phyloP scores from a whole-genome alignment of 805 yeast species.

The Suhomyces prunicola region DNA sequence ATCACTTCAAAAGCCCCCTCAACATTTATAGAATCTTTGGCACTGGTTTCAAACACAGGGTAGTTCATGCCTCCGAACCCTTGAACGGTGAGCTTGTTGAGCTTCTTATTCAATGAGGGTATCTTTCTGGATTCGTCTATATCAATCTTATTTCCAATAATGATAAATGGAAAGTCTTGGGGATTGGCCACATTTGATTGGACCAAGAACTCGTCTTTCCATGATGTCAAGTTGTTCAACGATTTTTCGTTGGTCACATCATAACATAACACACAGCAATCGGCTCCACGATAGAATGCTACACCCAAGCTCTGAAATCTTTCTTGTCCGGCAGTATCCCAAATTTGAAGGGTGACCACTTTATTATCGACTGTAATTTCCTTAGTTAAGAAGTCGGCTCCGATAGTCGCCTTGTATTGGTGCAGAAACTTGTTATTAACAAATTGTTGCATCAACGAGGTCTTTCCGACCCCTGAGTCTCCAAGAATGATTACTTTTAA shows the following conservation, averaged over 20 bases:
- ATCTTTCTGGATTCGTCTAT: conserved; percentile 87
- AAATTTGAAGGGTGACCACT: conserved; percentile 76
- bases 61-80: conserved; percentile 59
- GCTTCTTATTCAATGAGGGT: conserved; percentile 53
- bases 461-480: conserved; percentile 97
- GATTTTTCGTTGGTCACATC: conserved; percentile 95
- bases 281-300: conserved; percentile 96
- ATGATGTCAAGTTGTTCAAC: conserved; percentile 79
- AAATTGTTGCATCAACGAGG: conserved; percentile 95
- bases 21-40: conserved; percentile 93
- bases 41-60: conserved; percentile 96
- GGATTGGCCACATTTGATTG: conserved; percentile 94
- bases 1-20: conserved; percentile 95
- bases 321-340: conserved; percentile 99
- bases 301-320: conserved; percentile 95
- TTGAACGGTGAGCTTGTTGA: conserved; percentile 42
- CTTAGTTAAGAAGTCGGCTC: conserved; percentile 94
- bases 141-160: conserved; percentile 92
- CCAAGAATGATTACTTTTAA: conserved; percentile 89
- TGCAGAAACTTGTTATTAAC: conserved; percentile 92
- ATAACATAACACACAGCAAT: conserved; percentile 93
- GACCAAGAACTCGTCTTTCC: conserved; percentile 94
- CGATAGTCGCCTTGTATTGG: conserved; percentile 96
- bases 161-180: conserved; percentile 92
- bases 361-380: conserved; percentile 85